Evolutionary conservation across 169 alveolate genomes (phyloP).

Genomic region (Eimeria sp.): DNA sequence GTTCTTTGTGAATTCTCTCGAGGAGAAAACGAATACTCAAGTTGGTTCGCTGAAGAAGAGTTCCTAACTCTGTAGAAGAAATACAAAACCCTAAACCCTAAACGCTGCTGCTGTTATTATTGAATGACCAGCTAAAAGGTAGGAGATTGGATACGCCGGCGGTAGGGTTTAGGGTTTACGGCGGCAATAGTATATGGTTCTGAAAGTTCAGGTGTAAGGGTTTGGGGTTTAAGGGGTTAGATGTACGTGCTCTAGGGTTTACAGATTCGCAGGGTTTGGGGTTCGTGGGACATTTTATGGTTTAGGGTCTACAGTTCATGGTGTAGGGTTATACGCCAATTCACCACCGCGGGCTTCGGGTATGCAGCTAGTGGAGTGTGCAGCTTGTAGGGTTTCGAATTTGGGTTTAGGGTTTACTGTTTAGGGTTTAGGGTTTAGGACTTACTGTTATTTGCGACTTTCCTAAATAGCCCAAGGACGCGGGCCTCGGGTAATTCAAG

Average conservation of each 20-base stretch:
- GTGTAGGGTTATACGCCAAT: neutral
- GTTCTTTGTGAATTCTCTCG: constrained; percentile 34
- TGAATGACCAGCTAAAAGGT: neutral
- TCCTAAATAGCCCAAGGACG: constrained; percentile 5
- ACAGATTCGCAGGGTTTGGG: neutral
- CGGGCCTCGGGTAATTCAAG: constrained; percentile 47
- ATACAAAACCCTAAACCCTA: constrained; percentile 22
- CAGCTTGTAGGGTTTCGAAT: neutral
- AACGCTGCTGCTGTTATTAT: neutral
- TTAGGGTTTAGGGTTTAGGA: constrained; percentile 17
- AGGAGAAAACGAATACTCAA: constrained; percentile 16
- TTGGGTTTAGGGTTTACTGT: neutral
- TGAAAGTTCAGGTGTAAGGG: neutral
- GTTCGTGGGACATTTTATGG: neutral
- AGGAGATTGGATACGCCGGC: neutral
- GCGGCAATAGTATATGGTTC: neutral
- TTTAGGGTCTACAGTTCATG: constrained; percentile 5
- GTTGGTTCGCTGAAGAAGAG: constrained; percentile 39
- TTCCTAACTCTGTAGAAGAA: constrained; percentile 23
- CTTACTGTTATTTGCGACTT: constrained; percentile 28
- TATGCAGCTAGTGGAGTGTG: too few species aligned
- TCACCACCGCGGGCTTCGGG: too few species aligned
- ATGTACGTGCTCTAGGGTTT: neutral
- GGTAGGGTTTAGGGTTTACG: neutral
- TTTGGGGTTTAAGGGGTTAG: constrained; percentile 7